Evolutionary conservation across 2,329 filamentous ascomycete species (phyloP), one percentile per base, ranked within the genome.

Genomic region (Epichloe gansuensis): DNA sequence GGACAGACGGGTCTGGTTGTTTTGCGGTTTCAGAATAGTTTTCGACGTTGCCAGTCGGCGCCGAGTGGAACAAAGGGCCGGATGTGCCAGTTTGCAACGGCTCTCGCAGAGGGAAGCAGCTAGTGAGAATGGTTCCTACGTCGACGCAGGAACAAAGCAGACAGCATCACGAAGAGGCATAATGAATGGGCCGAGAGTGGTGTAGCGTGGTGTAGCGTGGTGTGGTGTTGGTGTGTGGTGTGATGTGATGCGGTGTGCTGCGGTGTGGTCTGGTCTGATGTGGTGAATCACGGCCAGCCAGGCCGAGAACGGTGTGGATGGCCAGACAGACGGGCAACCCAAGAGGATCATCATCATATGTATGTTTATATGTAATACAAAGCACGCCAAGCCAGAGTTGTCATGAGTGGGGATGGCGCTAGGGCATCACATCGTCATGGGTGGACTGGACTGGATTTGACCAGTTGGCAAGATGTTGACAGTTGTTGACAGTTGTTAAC

Each of bases 251-350:
- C 3, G 35, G 35, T 13, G 23, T 37, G 21, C 17, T 21, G 42
- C 39, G 8, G 6, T 38, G 37, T 5, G 37, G 37, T 15, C 4
- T 11, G 35, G 35, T 13, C 15, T 37, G 21, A 34, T 46, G 15
- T 46, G 23, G 50, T 47, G 50, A 51, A 47, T 41, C 50, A 51
- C 42, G 42, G 49, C 34, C 39, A 38, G 48, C 34, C 49, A 45
- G 41, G 17, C 35, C 49, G 42, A 46, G 42, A 45, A 38, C 42
- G 49, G 42, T 45, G 44, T 38, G 50, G 28, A 13, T 13, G 42
- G 31, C 42, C 17, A 23, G 13, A 25, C 35, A 15, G 46, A 35
- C 34, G 17, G 17, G 17, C 17, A 21, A 38, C 12, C 13, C 28
- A 12, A 37, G 17, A 35, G 6, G 34, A 12, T 12, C 3, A 12